Base-by-base conservation (phyloP, 1,139 yeast species). In the Keqinozyma sinolaborantium region DNA sequence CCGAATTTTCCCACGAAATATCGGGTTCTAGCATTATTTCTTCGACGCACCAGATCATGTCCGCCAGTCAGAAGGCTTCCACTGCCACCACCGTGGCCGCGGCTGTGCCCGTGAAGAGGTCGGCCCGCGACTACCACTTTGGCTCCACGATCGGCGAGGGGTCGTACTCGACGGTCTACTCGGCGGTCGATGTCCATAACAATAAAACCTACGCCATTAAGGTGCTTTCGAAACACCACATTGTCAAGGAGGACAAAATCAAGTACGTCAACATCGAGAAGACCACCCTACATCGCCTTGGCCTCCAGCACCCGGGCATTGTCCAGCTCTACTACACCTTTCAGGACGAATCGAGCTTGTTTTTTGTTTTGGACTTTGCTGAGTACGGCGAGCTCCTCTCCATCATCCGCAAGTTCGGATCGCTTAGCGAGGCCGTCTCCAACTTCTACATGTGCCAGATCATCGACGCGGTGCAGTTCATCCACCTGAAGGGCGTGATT, bases 401-500 rank as follows among this genome's bases (percentile, higher is more conserved):
- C 2, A 62, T 84, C 32, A 79, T 92, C 36, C 77, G 94, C 46
- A 78, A 79, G 44, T 68, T 82, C 51, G 95, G 95, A 3, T 79
- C 92, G 1, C 64, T 92, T 26, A 83, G 82, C 46, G 95, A 88
- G 49, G 69, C 67, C 3, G 80, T 94, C 42, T 71, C 90, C 28
- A 76, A 78, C 44, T 92, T 87, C 50, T 82, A 78, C 46, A 74
- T 78, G 62, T 66, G 71, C 21, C 98, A 94, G 60, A 69, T 92
- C 14, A 64, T 94, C 26, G 97, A 90, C 56, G 94, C 97, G 0
- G 79, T 92, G 10, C 77, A 73, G 41, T 90, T 77, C 55, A 83
- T 92, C 71, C 98, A 92, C 41, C 68, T 61, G 58, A 66, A 67
- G 40, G 98, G 98, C 8, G 84, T 94, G 13, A 79, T 92, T 28